phyloP scores from a whole-genome alignment of 768 basidiomycete species.

The Xerocomellus intermedius region DNA sequence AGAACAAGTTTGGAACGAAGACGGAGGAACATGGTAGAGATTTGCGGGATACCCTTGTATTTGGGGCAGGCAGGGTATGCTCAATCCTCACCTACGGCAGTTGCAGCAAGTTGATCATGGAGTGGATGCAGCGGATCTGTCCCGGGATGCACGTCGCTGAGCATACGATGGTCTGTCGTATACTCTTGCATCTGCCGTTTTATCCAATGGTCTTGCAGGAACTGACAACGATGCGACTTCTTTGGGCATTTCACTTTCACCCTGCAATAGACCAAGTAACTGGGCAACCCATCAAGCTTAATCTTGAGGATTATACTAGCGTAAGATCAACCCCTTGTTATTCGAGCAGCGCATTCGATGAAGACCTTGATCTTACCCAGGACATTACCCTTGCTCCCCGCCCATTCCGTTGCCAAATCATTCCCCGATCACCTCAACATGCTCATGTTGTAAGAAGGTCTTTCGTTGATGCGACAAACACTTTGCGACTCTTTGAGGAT shows the following conservation, averaged over 20 bases:
- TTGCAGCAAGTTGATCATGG: background rate
- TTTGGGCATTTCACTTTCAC: conserved; percentile 6
- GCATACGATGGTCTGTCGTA: background rate
- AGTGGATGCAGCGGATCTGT: background rate
- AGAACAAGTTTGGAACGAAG: conserved; percentile 3
- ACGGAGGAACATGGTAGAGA: conserved; percentile 1
- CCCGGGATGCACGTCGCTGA: conserved; percentile 6
- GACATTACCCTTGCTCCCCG: conserved; percentile 3
- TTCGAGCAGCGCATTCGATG: background rate
- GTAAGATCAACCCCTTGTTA: background rate
- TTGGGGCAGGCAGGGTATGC: conserved; percentile 3
- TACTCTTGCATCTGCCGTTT: background rate
- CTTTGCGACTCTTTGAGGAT: conserved; percentile 1
- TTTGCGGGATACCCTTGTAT: conserved; percentile 5
- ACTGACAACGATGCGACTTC: background rate
- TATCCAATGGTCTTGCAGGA: background rate
- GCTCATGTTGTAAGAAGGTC: conserved; percentile 1
- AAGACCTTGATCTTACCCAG: background rate
- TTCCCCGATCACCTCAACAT: conserved; percentile 1
- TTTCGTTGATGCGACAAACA: conserved; percentile 2
- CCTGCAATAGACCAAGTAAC: background rate
- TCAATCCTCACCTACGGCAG: background rate
- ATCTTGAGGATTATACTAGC: conserved; percentile 1
- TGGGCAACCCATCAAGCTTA: background rate
- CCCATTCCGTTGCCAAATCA: conserved; percentile 2